Evolutionary conservation across 73 alveolate species (phyloP), one percentile per base, ranked within the genome.

Genomic region (Blepharisma stoltei): DNA sequence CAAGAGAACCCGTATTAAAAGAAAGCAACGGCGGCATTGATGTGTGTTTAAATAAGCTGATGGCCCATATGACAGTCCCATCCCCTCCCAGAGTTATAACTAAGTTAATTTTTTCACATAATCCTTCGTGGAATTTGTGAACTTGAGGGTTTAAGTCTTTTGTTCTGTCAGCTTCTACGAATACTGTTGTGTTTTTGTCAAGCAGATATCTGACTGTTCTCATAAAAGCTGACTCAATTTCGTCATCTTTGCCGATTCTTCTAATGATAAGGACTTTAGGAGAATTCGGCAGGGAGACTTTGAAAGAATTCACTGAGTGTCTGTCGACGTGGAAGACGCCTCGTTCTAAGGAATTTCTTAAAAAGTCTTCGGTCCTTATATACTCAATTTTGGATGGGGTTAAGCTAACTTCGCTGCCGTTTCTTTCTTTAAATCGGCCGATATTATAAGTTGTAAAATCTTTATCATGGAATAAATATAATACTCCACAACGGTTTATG

Each of bases 1-100:
- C 76, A 25, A 60, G 49, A 21, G 76, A 25, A 4, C 76, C 76
- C 49, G 4, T 25, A 27, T 60, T 20, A 60, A 60, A 60, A 37
- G 55, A 25, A 11, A 60, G 49, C 1, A 37, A 9, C 21, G 76
- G 76, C 2, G 76, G 76, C 14, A 60, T 14, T 1, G 76, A 37
- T 9, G 20, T 37, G n/a, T 60, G 18, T 4, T 20, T 14, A 25
- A 60, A 25, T 60, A 76, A 23, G 49, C 49, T 8, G 54, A 25
- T 7, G 6, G 23, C 14, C 76, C 85, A 79, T 11, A 55, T 52
- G 53, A 81, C 48, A 52, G 52, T 45, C 43, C 89, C 89, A 25
- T 81, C 89, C 45, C 89, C 89, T 0, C 89, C 89, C 11, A 81
- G 14, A 18, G 81, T 67, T 20, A 81, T 67, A 8, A 81, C 86